A percentile compares a stretch with the other conserved stretches of the same genome.
These are phyloP conservation scores for Trichophyton mentagrophytes DNA, from an alignment of 2,329 filamentous ascomycete species.

Conservation along the genomic window DNA sequence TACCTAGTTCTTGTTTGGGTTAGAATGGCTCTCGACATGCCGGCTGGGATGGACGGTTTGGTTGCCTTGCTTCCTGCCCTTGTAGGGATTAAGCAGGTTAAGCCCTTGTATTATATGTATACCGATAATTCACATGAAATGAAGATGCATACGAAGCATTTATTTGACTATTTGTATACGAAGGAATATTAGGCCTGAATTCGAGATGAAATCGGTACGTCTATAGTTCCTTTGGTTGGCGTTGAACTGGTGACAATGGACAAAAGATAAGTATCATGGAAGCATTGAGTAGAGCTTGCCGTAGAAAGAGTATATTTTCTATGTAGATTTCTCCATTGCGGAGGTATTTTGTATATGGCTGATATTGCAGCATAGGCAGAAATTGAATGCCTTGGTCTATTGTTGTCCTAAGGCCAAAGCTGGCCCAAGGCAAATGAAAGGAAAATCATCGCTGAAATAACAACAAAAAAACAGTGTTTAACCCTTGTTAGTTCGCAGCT, in stretches of 20 bases:
- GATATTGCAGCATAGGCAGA: not conserved
- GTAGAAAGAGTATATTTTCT: not conserved
- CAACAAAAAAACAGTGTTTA: conserved; percentile 3
- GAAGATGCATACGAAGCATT: not conserved
- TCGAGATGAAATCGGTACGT: not conserved
- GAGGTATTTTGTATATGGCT: not conserved
- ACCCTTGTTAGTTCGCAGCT: conserved; percentile 14
- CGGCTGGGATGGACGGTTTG: not conserved
- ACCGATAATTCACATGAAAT: not conserved
- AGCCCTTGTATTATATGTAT: not conserved
- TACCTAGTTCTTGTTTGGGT: not conserved
- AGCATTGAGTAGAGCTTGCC: no score
- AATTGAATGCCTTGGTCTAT: not conserved
- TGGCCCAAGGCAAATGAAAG: not conserved
- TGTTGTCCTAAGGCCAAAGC: not conserved
- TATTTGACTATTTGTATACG: not conserved
- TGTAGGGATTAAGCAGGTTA: not conserved
- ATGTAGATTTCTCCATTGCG: not conserved
- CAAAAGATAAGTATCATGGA: no score
- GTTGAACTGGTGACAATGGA: no score
- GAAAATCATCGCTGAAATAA: not conserved
- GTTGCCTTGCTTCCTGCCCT: not conserved
- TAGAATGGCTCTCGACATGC: not conserved
- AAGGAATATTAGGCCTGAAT: not conserved
- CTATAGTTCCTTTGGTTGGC: not conserved